Percentiles rank a stretch among this genome's conserved stretches.
phyloP scores from a whole-genome alignment of 1,284 basidiomycete genomes.

The Melampsora americana region DNA sequence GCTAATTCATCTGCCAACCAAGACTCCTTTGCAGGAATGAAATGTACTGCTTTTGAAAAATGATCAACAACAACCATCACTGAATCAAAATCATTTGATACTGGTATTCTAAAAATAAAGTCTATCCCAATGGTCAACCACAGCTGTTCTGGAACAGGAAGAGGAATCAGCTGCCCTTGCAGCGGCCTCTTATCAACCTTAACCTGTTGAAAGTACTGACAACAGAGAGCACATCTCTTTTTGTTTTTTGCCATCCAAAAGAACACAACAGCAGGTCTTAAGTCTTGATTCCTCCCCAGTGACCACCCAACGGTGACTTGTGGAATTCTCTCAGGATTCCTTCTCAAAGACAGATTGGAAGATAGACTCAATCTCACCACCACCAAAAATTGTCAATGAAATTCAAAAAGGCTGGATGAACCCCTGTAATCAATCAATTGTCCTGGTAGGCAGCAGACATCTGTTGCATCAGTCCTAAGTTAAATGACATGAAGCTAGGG shows the following conservation, averaged over 20 bases:
- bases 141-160: slow-evolving; percentile 54
- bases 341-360: neutral
- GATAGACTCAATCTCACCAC: neutral
- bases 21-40: slow-evolving; percentile 48
- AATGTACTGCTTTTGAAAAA: no score
- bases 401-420: no score
- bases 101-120: slow-evolving; percentile 17
- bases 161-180: slow-evolving; percentile 55
- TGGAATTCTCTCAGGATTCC: neutral
- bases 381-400: neutral
- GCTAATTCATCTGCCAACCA: neutral
- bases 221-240: slow-evolving; percentile 45
- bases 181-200: slow-evolving; percentile 54
- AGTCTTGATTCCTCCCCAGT: neutral
- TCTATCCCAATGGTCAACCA: slow-evolving; percentile 32
- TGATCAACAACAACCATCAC: no score
- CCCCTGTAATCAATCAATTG: no score
- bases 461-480: no score
- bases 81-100: slow-evolving; percentile 53
- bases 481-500: no score
- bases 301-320: no score
- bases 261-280: neutral
- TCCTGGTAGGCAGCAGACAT: no score
- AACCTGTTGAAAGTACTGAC: slow-evolving; percentile 52
- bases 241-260: slow-evolving; percentile 13